Evolutionary conservation across 2,329 filamentous ascomycete genomes (phyloP).

Genomic region (Claviceps paspali): DNA sequence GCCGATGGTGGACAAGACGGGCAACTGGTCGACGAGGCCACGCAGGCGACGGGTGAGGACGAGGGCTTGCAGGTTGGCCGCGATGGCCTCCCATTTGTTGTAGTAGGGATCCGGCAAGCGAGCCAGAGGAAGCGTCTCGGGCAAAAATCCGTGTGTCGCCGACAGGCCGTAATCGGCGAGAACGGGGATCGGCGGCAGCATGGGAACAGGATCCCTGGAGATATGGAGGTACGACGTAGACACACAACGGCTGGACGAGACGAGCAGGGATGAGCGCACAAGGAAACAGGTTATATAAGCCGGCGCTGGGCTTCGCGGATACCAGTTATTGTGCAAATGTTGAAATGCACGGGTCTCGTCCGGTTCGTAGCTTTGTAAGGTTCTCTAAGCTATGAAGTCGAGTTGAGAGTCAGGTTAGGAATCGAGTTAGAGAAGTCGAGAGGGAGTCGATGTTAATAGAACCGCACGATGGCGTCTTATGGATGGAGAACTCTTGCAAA

Average conservation of each 20-base stretch:
- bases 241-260: not conserved
- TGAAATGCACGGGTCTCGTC: too few species aligned
- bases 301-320: not conserved
- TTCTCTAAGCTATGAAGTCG: too few species aligned
- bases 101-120: conserved; percentile 82
- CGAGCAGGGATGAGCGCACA: not conserved
- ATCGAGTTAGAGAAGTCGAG: too few species aligned
- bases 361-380: too few species aligned
- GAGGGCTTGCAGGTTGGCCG: conserved; percentile 71
- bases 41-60: conserved; percentile 75
- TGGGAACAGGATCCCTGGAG: conserved; percentile 16
- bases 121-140: conserved; percentile 63
- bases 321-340: too few species aligned
- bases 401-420: too few species aligned
- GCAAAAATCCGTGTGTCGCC: conserved; percentile 70
- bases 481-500: too few species aligned
- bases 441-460: too few species aligned
- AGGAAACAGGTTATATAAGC: not conserved
- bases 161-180: conserved; percentile 71
- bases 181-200: conserved; percentile 45
- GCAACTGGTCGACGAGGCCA: conserved; percentile 63
- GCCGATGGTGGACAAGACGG: conserved; percentile 67
- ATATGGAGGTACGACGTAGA: too few species aligned
- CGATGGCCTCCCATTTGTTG: conserved; percentile 81
- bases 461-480: too few species aligned